Percentiles rank a stretch among this genome's conserved stretches.
These are phyloP conservation scores for Jaapia argillacea DNA, from an alignment of 768 basidiomycete genomes.

Conservation along the genomic window DNA sequence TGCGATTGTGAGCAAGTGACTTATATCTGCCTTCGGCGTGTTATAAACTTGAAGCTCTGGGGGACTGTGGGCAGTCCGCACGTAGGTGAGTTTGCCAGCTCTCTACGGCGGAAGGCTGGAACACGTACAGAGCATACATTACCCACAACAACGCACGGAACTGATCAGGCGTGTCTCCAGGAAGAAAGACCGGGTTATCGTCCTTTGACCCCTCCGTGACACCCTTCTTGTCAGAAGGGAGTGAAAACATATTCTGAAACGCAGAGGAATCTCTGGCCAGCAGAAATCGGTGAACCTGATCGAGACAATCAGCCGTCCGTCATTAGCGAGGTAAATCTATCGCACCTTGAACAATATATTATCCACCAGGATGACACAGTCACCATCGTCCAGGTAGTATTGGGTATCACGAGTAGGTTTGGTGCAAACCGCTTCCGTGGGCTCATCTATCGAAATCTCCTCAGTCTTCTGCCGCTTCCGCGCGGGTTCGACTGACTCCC, in stretches of 20 bases:
- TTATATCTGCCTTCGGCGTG: conserved; percentile 20
- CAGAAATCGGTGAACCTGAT: conserved; percentile 19
- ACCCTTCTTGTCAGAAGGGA: conserved; percentile 1
- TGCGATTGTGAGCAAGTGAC: conserved; percentile 27
- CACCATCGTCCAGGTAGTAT: conserved; percentile 62
- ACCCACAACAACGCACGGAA: conserved; percentile 30
- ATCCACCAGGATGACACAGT: conserved; percentile 53
- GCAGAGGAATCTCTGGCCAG: conserved; percentile 20
- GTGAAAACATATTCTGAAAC: conserved; percentile 11
- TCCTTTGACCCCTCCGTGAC: conserved; percentile 16
- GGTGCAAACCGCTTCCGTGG: not conserved
- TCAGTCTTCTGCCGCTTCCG: not conserved
- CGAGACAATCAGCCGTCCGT: not conserved
- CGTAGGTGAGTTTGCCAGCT: too few species aligned
- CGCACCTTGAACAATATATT: conserved; percentile 64
- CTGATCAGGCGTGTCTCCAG: conserved; percentile 26
- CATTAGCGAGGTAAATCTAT: not conserved
- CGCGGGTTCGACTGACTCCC: not conserved
- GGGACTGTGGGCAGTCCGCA: conserved; percentile 4
- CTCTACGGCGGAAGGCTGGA: too few species aligned
- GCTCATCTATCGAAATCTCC: not conserved
- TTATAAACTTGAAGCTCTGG: conserved; percentile 17
- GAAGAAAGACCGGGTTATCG: conserved; percentile 27
- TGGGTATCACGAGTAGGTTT: conserved; percentile 28
- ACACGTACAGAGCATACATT: conserved; percentile 30